Conservation (phyloP, 768 basidiomycete genomes). For the Galerina marginata region DNA sequence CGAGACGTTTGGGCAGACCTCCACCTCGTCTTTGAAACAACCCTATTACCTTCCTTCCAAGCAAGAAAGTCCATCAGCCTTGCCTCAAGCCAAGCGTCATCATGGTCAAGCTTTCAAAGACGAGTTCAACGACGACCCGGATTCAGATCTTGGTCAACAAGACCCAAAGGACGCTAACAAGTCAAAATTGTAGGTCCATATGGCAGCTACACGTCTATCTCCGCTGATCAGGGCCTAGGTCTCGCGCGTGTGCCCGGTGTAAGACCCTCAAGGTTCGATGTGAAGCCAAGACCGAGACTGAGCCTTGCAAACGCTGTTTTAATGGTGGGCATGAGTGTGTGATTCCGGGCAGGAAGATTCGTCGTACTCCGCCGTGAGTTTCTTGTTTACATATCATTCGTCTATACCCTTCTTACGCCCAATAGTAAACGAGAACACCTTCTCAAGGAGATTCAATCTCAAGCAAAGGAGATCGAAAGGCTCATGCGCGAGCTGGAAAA, state of each 20-base stretch:
- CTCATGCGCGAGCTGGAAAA: slow-evolving; percentile 72
- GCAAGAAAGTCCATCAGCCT: slow-evolving; percentile 12
- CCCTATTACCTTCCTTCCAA: slow-evolving; percentile 27
- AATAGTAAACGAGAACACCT: slow-evolving; percentile 79
- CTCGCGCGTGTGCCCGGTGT: slow-evolving; percentile 75
- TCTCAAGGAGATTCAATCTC: slow-evolving; percentile 76
- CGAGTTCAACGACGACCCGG: slow-evolving; percentile 41
- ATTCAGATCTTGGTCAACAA: slow-evolving; percentile 33
- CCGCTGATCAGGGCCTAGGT: slow-evolving; percentile 31
- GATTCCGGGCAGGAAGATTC: slow-evolving; percentile 85
- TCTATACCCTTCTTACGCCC: background rate
- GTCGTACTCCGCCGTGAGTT: slow-evolving; percentile 77
- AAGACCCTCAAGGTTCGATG: slow-evolving; percentile 75
- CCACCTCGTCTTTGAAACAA: slow-evolving; percentile 21
- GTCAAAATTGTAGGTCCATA: slow-evolving; percentile 46
- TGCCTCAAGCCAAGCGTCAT: slow-evolving; percentile 42
- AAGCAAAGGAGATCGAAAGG: slow-evolving; percentile 73
- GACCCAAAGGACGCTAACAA: slow-evolving; percentile 44
- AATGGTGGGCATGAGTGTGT: slow-evolving; percentile 75
- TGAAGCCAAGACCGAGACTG: slow-evolving; percentile 73
- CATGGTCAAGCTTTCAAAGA: slow-evolving; percentile 37
- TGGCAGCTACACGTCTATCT: background rate
- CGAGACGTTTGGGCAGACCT: slow-evolving; percentile 28
- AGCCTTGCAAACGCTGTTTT: slow-evolving; percentile 77
- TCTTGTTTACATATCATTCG: background rate